Conservation (phyloP, 2,329 filamentous ascomycete species). For the Ramichloridium luteum region DNA sequence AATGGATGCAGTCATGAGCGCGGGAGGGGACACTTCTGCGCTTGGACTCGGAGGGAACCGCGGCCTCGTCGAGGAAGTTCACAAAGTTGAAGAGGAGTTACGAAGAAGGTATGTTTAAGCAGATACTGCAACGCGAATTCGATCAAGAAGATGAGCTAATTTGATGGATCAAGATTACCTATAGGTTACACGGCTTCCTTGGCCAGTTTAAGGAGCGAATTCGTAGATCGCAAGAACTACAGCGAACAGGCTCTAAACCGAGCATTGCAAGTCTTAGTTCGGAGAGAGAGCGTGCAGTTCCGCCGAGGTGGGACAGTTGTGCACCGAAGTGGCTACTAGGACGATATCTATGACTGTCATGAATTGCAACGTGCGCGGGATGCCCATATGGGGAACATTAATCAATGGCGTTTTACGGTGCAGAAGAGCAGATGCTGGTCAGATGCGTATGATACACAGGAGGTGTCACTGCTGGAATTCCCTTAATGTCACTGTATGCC, state of each 20-base stretch:
- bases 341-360: no score
- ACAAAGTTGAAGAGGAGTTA: slow-evolving; percentile 78
- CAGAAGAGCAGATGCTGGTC: no score
- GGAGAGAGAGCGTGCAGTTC: slow-evolving; percentile 76
- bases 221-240: slow-evolving; percentile 85
- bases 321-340: slow-evolving; percentile 52
- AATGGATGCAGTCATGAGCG: slow-evolving; percentile 71
- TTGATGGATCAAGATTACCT: slow-evolving; percentile 42
- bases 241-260: slow-evolving; percentile 75
- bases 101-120: slow-evolving; percentile 48
- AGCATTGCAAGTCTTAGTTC: slow-evolving; percentile 72
- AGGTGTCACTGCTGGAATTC: no score
- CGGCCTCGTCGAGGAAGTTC: slow-evolving; percentile 82
- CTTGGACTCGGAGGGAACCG: slow-evolving; percentile 64
- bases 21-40: slow-evolving; percentile 53
- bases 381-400: no score
- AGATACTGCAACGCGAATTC: background rate
- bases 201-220: slow-evolving; percentile 73
- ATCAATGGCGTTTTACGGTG: no score
- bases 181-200: slow-evolving; percentile 94
- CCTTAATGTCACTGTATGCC: no score
- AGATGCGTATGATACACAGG: no score
- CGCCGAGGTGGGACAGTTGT: slow-evolving; percentile 64
- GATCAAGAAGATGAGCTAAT: background rate
- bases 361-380: no score